These are phyloP conservation scores for Kuraishia hungarica DNA, from an alignment of 805 yeast genomes.

Conservation along the genomic window DNA sequence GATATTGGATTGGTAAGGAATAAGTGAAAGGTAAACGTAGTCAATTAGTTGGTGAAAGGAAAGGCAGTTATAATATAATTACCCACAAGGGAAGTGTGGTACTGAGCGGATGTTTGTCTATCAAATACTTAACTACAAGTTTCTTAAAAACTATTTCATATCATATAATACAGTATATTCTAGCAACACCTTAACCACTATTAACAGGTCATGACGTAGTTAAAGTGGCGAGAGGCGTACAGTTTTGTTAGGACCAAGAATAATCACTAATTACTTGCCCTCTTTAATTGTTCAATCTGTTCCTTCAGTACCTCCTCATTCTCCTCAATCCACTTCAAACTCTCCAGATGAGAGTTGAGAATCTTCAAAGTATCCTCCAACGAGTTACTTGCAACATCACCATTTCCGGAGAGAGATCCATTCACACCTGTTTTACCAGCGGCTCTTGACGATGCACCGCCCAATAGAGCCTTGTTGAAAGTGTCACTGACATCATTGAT, in stretches of 20 bases:
- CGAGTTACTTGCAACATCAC: slow-evolving; percentile 32
- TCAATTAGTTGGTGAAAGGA: too few relatives aligned
- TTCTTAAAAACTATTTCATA: not conserved
- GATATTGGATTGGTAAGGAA: too few relatives aligned
- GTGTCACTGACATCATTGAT: slow-evolving; percentile 78
- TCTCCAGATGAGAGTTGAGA: slow-evolving; percentile 82
- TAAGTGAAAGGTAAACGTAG: too few relatives aligned
- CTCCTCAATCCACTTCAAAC: slow-evolving; percentile 79
- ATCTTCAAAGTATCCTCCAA: slow-evolving; percentile 69
- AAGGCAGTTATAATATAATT: too few relatives aligned
- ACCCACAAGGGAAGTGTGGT: not conserved
- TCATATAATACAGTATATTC: not conserved
- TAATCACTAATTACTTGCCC: not conserved
- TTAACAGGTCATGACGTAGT: not conserved
- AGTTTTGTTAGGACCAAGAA: not conserved
- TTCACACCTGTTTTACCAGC: slow-evolving; percentile 9
- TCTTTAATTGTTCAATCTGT: slow-evolving; percentile 40
- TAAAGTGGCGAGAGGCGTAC: not conserved
- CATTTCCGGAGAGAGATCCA: not conserved
- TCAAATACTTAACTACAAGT: not conserved
- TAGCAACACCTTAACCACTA: not conserved
- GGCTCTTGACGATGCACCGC: slow-evolving; percentile 6
- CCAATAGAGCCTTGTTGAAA: slow-evolving; percentile 52
- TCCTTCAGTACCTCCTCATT: slow-evolving; percentile 61
- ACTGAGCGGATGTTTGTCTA: too few relatives aligned